phyloP scores from a whole-genome alignment of 768 basidiomycete species.

The Hygrophorus russula region DNA sequence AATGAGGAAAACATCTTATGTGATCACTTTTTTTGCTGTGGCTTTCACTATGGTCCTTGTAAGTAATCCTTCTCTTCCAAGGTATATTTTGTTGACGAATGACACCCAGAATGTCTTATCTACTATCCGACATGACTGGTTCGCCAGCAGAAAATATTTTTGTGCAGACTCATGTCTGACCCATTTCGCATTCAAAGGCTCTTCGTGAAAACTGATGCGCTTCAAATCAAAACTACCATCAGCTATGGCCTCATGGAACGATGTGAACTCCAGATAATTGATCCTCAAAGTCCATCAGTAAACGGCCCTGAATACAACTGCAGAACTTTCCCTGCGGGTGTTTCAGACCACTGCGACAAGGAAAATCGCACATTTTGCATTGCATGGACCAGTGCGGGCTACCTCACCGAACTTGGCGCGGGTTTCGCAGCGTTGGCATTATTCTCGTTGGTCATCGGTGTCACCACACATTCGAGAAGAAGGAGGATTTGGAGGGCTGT shows the following conservation, averaged over 20 bases:
- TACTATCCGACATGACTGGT: constrained; percentile 55
- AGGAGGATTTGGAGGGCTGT: constrained; percentile 70
- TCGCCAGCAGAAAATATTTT: constrained; percentile 13
- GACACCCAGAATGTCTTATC: constrained; percentile 46
- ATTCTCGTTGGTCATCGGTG: constrained; percentile 49
- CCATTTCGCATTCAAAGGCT: constrained; percentile 23
- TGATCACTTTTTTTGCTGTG: constrained; percentile 49
- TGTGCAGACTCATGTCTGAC: constrained; percentile 2
- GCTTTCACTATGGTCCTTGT: constrained; percentile 40
- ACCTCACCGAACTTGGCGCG: constrained; percentile 49
- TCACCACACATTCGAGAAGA: constrained; percentile 63
- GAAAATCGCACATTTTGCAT: constrained; percentile 52
- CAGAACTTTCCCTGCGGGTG: constrained; percentile 50
- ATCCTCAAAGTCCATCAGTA: constrained; percentile 33
- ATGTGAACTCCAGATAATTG: constrained; percentile 42
- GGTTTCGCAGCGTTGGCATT: constrained; percentile 54
- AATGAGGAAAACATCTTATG: constrained; percentile 67
- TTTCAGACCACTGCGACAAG: constrained; percentile 33
- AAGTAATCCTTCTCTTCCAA: constrained; percentile 14
- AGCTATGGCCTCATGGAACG: constrained; percentile 49
- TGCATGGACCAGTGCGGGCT: constrained; percentile 62
- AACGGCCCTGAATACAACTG: constrained; percentile 46
- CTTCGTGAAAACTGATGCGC: constrained; percentile 30
- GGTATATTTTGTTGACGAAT: not conserved
- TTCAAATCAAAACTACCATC: constrained; percentile 35